A percentile compares a stretch with the other conserved stretches of the same genome.
These are phyloP conservation scores for Cryphonectria carpinicola DNA, from an alignment of 2,329 filamentous ascomycete species.

Conservation along the genomic window DNA sequence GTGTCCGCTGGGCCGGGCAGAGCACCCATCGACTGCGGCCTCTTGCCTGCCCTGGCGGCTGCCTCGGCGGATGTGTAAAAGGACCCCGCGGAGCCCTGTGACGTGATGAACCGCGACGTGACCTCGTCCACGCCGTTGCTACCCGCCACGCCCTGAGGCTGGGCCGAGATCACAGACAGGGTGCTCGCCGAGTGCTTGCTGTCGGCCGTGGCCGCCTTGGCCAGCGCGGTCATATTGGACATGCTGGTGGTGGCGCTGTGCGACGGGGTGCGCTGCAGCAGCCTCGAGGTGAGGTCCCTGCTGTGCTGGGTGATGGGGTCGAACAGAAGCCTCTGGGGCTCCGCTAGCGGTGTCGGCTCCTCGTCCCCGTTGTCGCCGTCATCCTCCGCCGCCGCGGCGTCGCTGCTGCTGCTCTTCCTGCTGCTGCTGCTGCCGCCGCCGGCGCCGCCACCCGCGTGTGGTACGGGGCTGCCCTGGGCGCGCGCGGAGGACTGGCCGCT, in stretches of 20 bases:
- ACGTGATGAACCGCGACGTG: conserved; percentile 63
- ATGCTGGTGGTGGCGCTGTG: conserved; percentile 67
- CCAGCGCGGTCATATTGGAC: conserved; percentile 62
- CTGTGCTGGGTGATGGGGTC: conserved; percentile 57
- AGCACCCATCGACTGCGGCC: conserved; percentile 49
- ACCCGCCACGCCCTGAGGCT: conserved; percentile 37
- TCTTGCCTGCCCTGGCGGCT: conserved; percentile 30
- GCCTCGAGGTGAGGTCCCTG: conserved; percentile 68
- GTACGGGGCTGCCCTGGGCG: conserved; percentile 33
- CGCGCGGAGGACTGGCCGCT: conserved; percentile 53
- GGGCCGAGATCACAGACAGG: conserved; percentile 41
- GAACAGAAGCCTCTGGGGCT: conserved; percentile 33
- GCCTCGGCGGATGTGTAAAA: conserved; percentile 49
- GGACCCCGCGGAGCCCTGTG: conserved; percentile 50
- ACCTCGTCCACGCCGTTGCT: conserved; percentile 52
- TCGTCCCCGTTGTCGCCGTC: conserved; percentile 26
- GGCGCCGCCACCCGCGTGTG: conserved; percentile 10
- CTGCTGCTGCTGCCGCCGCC: conserved; percentile 28
- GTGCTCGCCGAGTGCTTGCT: conserved; percentile 33
- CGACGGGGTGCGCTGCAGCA: conserved; percentile 67
- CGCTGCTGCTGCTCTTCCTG: background rate
- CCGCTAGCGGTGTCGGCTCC: conserved; percentile 30
- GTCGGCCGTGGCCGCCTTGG: conserved; percentile 45
- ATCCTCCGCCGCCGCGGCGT: conserved; percentile 29
- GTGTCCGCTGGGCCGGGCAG: conserved; percentile 35